A percentile compares a stretch with the other conserved stretches of the same genome.
These are phyloP conservation scores for Paraconiothyrium brasiliense DNA, from an alignment of 2,329 filamentous ascomycete species.

Conservation along the genomic window DNA sequence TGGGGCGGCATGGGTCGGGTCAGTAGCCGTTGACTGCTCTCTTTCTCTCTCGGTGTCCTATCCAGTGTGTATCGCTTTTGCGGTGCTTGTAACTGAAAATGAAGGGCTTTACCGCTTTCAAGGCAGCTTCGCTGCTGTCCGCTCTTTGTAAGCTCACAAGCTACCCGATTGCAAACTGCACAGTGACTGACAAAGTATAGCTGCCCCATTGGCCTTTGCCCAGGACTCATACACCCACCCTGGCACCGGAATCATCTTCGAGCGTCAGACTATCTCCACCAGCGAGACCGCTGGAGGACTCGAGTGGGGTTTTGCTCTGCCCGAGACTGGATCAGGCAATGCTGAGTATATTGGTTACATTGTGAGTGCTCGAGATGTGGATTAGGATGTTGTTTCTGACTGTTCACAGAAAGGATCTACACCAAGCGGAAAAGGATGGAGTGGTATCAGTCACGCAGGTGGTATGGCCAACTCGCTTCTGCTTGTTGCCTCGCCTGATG, in stretches of 20 bases:
- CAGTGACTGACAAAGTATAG: conserved; percentile 26
- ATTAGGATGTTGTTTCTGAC: conserved; percentile 20
- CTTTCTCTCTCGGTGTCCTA: conserved; percentile 22
- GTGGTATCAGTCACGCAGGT: conserved; percentile 49
- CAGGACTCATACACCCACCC: conserved; percentile 44
- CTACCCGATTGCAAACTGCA: conserved; percentile 12
- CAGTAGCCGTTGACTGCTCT: conserved; percentile 37
- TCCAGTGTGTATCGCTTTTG: conserved; percentile 27
- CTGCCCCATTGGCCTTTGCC: conserved; percentile 38
- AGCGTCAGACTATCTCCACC: conserved; percentile 34
- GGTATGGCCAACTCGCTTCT: conserved; percentile 49
- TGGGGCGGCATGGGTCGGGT: conserved; percentile 32
- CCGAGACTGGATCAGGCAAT: conserved; percentile 33
- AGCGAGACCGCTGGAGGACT: conserved; percentile 45
- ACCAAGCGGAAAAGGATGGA: conserved; percentile 43
- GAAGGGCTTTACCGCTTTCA: conserved; percentile 46
- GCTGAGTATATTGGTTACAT: conserved; percentile 52
- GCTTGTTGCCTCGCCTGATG: conserved; percentile 44
- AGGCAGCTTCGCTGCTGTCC: conserved; percentile 49
- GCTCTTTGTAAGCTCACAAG: conserved; percentile 39
- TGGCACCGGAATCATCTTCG: conserved; percentile 44
- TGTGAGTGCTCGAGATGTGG: conserved; percentile 26
- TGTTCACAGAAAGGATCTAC: conserved; percentile 39
- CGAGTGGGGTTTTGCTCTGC: conserved; percentile 48
- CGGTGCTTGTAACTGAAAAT: conserved; percentile 38